phyloP scores from a whole-genome alignment of 1,284 basidiomycete species.

The Sanghuangporus weigelae region DNA sequence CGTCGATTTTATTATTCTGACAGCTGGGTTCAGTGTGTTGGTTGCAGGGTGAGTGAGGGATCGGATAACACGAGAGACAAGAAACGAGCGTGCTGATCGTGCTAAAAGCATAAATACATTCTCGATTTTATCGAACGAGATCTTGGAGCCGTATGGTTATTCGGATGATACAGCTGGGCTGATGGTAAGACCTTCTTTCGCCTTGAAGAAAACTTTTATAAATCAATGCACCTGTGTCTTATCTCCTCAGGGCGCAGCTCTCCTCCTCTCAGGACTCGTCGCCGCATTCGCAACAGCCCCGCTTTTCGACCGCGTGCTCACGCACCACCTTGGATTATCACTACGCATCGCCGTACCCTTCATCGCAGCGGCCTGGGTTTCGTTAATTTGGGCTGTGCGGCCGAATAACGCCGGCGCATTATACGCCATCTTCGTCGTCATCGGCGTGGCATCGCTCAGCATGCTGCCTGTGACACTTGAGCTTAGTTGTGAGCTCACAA shows the following conservation, averaged over 20 bases:
- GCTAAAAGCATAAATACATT: conserved; percentile 39
- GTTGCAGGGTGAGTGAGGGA: conserved; percentile 50
- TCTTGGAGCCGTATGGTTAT: conserved; percentile 70
- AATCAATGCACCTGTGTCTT: neutral
- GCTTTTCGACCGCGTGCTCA: conserved; percentile 72
- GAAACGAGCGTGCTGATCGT: neutral
- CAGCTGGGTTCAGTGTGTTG: conserved; percentile 55
- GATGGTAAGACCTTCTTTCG: conserved; percentile 28
- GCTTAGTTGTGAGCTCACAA: conserved; percentile 68
- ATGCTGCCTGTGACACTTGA: conserved; percentile 73
- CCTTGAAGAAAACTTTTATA: neutral
- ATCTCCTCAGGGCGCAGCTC: conserved; percentile 41
- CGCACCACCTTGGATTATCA: conserved; percentile 57
- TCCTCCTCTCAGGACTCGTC: conserved; percentile 65
- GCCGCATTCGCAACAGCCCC: conserved; percentile 63
- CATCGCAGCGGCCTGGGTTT: conserved; percentile 58
- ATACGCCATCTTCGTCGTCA: conserved; percentile 59
- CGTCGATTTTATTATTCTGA: conserved; percentile 59
- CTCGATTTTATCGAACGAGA: conserved; percentile 58
- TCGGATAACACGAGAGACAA: neutral
- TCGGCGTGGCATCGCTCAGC: conserved; percentile 58
- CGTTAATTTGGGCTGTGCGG: conserved; percentile 71
- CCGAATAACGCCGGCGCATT: conserved; percentile 53
- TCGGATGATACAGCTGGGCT: conserved; percentile 56
- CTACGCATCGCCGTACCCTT: conserved; percentile 57